Evolutionary conservation across 163 green algal genomes (phyloP).

Genomic region (Scenedesmus sp.): DNA sequence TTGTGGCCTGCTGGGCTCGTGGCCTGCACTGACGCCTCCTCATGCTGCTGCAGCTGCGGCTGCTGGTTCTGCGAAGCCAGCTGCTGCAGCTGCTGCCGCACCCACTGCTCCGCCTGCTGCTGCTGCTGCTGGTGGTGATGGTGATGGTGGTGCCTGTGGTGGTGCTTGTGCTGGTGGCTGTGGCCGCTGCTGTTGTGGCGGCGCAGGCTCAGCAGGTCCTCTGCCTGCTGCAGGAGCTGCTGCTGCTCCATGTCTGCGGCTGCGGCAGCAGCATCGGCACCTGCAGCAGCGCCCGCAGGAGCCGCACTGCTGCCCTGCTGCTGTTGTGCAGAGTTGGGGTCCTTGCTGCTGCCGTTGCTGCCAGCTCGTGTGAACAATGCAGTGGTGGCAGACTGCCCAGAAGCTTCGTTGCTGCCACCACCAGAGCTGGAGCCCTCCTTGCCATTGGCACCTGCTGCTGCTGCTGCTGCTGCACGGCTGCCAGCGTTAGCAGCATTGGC

Average conservation of each 20-base stretch:
- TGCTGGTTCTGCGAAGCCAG: neutral
- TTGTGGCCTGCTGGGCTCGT: neutral
- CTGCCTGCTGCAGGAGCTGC: slow-evolving; percentile 30
- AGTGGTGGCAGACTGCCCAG: slow-evolving; percentile 23
- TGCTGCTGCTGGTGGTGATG: slow-evolving; percentile 31
- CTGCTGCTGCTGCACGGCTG: neutral
- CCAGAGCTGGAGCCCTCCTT: neutral
- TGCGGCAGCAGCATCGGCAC: neutral
- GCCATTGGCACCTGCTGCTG: neutral
- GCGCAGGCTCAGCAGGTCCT: slow-evolving; percentile 32
- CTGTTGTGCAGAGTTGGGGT: neutral
- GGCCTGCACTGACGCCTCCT: slow-evolving; percentile 9
- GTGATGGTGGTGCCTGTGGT: slow-evolving; percentile 1
- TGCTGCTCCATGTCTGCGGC: slow-evolving; percentile 14
- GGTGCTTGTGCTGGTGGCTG: slow-evolving; percentile 33
- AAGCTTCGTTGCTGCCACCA: slow-evolving; percentile 32
- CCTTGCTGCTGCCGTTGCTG: slow-evolving; percentile 19
- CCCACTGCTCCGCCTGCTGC: neutral
- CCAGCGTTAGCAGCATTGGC: neutral
- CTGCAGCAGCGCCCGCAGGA: neutral
- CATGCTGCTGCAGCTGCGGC: slow-evolving; percentile 35
- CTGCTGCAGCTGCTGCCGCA: slow-evolving; percentile 15
- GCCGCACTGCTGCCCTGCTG: slow-evolving; percentile 10
- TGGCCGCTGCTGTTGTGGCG: slow-evolving; percentile 11
- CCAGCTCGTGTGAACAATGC: neutral